phyloP scores from a whole-genome alignment of 352 stramenopile genomes.

The Phytopythium helicoides region DNA sequence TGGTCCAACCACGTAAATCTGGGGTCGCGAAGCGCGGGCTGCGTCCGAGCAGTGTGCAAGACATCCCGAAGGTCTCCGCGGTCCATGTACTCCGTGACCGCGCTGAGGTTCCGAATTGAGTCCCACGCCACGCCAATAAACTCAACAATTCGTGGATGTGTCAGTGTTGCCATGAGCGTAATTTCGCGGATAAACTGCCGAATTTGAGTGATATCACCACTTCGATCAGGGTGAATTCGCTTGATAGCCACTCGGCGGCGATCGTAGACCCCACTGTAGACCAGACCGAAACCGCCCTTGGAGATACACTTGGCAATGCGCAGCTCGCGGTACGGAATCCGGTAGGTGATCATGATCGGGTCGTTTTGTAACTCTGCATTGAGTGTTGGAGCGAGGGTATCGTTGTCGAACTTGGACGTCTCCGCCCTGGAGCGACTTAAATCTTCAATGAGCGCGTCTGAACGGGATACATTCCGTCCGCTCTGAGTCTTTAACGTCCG shows the following conservation, averaged over 20 bases:
- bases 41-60: constrained; percentile 34
- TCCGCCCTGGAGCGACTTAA: constrained; percentile 14
- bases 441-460: constrained; percentile 9
- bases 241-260: constrained; percentile 40
- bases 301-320: constrained; percentile 34
- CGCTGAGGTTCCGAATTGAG: constrained; percentile 43
- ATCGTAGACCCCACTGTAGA: constrained; percentile 35
- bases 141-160: constrained; percentile 65
- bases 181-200: constrained; percentile 53
- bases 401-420: constrained; percentile 34
- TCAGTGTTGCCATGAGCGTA: constrained; percentile 51
- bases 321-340: constrained; percentile 37
- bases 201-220: constrained; percentile 30
- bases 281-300: constrained; percentile 42
- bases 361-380: constrained; percentile 33
- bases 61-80: constrained; percentile 64
- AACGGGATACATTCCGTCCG: neutral
- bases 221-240: constrained; percentile 34
- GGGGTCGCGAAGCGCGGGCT: constrained; percentile 10
- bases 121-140: constrained; percentile 74
- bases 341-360: constrained; percentile 29
- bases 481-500: neutral
- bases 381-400: constrained; percentile 34
- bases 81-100: constrained; percentile 77
- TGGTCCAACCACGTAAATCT: constrained; percentile 41